These are phyloP conservation scores for Neonectria coccinea DNA, from an alignment of 2,329 filamentous ascomycete genomes.

Conservation along the genomic window DNA sequence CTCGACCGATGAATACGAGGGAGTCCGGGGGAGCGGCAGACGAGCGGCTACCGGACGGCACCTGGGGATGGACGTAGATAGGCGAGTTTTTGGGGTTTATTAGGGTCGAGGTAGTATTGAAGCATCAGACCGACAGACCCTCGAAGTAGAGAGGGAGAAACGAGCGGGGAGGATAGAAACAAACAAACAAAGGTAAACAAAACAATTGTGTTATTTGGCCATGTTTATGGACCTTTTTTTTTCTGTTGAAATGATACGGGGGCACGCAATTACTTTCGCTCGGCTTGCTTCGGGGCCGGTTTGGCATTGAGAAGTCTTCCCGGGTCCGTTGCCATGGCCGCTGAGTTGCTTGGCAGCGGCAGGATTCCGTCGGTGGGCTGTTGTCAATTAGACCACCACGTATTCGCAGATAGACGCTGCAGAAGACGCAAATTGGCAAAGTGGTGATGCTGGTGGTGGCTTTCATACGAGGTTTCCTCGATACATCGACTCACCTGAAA, in stretches of 20 bases:
- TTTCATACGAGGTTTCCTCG: slow-evolving; percentile 21
- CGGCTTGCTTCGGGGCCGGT: slow-evolving; percentile 4
- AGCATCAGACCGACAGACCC: background rate
- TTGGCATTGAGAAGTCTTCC: background rate
- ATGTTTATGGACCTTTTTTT: slow-evolving; percentile 7
- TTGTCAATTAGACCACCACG: background rate
- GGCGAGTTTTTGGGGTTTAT: slow-evolving; percentile 22
- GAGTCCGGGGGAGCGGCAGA: slow-evolving; percentile 24
- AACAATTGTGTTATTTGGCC: background rate
- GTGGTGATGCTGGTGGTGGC: slow-evolving; percentile 2
- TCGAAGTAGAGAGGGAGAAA: slow-evolving; percentile 6
- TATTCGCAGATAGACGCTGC: background rate
- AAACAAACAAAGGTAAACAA: slow-evolving; percentile 15
- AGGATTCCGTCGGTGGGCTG: slow-evolving; percentile 8
- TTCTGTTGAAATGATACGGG: slow-evolving; percentile 16
- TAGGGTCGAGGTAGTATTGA: background rate
- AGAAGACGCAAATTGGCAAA: slow-evolving; percentile 3
- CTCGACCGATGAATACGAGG: slow-evolving; percentile 28
- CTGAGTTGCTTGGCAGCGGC: slow-evolving; percentile 7
- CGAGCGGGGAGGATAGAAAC: slow-evolving; percentile 2
- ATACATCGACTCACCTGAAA: slow-evolving; percentile 44
- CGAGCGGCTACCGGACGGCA: slow-evolving; percentile 20
- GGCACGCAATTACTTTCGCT: slow-evolving; percentile 3
- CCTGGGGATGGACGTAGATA: slow-evolving; percentile 13
- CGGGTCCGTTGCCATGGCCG: slow-evolving; percentile 2